Percentiles rank a stretch among this genome's conserved stretches.
Conservation (phyloP, 2,329 filamentous ascomycete genomes). For the Nothophoma quercina region DNA sequence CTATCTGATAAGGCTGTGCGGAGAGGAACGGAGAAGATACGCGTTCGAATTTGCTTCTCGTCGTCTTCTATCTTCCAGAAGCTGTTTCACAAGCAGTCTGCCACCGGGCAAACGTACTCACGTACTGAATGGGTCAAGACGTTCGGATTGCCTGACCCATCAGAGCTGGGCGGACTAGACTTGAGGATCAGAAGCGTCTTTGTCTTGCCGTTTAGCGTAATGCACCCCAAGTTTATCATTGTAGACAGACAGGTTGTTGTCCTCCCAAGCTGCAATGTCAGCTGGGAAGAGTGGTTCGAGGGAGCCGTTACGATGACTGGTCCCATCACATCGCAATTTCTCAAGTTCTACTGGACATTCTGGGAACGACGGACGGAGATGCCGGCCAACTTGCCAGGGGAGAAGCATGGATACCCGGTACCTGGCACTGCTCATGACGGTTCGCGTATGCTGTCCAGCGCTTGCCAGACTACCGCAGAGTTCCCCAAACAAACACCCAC, state of each 20-base stretch:
- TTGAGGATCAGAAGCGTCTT: constrained; percentile 79
- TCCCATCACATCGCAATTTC: constrained; percentile 65
- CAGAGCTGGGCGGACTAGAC: constrained; percentile 67
- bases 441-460: not conserved
- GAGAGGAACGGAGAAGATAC: constrained; percentile 54
- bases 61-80: constrained; percentile 77
- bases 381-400: not conserved
- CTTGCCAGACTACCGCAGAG: not conserved
- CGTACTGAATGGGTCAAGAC: constrained; percentile 64
- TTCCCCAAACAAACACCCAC: constrained; percentile 55
- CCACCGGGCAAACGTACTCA: constrained; percentile 68
- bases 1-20: constrained; percentile 61
- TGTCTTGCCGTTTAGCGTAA: constrained; percentile 81
- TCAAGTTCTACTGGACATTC: constrained; percentile 72
- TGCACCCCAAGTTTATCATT: constrained; percentile 85
- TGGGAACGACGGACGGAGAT: constrained; percentile 61
- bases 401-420: too few species aligned
- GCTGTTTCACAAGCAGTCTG: constrained; percentile 72
- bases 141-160: constrained; percentile 69
- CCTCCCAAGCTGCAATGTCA: constrained; percentile 83
- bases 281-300: constrained; percentile 89
- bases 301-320: constrained; percentile 74
- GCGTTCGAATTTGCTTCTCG: constrained; percentile 78
- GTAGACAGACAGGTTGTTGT: constrained; percentile 72
- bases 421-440: not conserved